Base-by-base conservation (phyloP, 225 moss, liverwort and hornwort genomes). In the Lunularia cruciata region DNA sequence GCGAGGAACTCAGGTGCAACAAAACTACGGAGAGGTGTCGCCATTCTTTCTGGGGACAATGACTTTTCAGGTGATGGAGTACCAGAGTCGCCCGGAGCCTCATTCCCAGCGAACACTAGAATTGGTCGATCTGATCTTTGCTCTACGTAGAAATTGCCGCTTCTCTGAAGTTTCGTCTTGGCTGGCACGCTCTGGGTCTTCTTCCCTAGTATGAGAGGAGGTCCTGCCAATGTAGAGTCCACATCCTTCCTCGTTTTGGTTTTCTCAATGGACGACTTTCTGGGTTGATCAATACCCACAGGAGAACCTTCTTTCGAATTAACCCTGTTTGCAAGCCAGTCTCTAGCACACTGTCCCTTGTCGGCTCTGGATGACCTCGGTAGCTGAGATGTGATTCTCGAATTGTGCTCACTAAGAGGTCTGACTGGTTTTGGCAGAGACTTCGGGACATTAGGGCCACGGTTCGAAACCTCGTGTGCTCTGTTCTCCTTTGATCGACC, bases 341-440 rank as follows among this genome's bases (percentile, higher is more conserved):
- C 57, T 30, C 13, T 25, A n/a, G 25, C 25, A 30, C 57, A 9
- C 22, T 10, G 22, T 6, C 57, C 27, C 16, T 25, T 25, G 4
- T 30, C 22, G 5, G 57, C 5, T 30, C 39, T 62, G 26, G 62
- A 4, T 27, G 35, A 35, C 15, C 12, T 11, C 16, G 13, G 36
- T n/a, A 36, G 15, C 3, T 35, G 36, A 15, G 62, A 36, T 25
- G 19, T 3, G 36, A 8, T 40, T n/a, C 14, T n/a, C 3, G 15
- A n/a, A 13, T 62, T 62, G 36, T 62, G 10, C 39, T 62, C 62
- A 8, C 36, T 38, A 32, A 62, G 62, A 3, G 62, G 62, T 62
- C 30, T 62, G 62, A 62, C 26, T 25, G 59, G 5, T 59, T 31
- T 25, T 30, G 6, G 9, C 7, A 20, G 54, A 55, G 54, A 55